phyloP scores from a whole-genome alignment of 2,329 filamentous ascomycete species.

The Verticillium klebahnii region DNA sequence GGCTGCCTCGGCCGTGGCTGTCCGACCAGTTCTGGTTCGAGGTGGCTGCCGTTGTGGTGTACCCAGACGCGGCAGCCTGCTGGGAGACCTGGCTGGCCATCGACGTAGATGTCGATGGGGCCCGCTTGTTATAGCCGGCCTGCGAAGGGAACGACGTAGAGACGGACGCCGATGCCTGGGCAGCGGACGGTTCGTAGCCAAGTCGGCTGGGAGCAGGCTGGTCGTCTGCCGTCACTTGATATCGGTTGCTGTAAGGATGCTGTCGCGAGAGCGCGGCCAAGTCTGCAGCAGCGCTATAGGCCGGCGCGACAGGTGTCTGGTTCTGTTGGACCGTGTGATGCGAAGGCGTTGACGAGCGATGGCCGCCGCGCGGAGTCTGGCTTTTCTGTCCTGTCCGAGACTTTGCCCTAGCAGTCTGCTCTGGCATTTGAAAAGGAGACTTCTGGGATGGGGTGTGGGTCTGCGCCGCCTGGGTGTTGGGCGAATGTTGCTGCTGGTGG shows the following conservation, averaged over 20 bases:
- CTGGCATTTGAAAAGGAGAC: slow-evolving; percentile 23
- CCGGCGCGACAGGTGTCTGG: slow-evolving; percentile 15
- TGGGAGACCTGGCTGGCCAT: slow-evolving; percentile 2
- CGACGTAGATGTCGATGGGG: slow-evolving; percentile 14
- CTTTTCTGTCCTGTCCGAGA: slow-evolving; percentile 29
- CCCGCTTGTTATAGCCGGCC: slow-evolving; percentile 22
- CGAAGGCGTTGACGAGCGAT: slow-evolving; percentile 12
- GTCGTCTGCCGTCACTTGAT: slow-evolving; percentile 6
- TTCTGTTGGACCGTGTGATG: slow-evolving; percentile 27
- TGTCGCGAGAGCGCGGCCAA: slow-evolving; percentile 12
- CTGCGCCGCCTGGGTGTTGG: background rate
- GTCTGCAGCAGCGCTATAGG: slow-evolving; percentile 13
- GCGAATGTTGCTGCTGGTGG: background rate
- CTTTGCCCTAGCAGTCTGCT: slow-evolving; percentile 18
- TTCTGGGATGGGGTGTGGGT: slow-evolving; percentile 18
- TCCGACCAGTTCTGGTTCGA: slow-evolving; percentile 11
- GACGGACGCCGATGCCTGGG: slow-evolving; percentile 9
- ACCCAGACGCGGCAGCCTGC: background rate
- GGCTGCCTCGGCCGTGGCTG: background rate
- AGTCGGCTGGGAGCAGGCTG: background rate
- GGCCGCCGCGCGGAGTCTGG: slow-evolving; percentile 22
- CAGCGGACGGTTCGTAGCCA: slow-evolving; percentile 11
- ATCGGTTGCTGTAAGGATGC: slow-evolving; percentile 16
- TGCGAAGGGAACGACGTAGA: slow-evolving; percentile 17
- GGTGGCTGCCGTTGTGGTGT: slow-evolving; percentile 13